Base-by-base conservation (phyloP, 2,329 filamentous ascomycete genomes). In the Clonostachys chloroleuca region DNA sequence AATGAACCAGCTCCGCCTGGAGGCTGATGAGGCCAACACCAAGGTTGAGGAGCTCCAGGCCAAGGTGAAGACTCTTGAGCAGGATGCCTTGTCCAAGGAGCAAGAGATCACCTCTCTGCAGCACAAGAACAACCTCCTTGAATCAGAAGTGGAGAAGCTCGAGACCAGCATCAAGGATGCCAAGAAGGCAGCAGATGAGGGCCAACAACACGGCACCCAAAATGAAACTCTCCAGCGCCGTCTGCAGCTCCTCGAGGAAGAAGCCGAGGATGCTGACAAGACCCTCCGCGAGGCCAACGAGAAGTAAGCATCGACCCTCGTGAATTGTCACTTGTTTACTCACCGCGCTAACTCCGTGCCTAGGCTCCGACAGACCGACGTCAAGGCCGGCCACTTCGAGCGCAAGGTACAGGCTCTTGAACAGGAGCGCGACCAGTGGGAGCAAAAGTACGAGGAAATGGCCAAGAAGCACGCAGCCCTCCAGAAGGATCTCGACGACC, bases 341-440 rank as follows among this genome's bases (percentile, higher is more conserved):
- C 51, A 56, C 59, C 24, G 24, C 24, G 24, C 24, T 30, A 8
- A 30, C 24, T 10, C 24, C 24, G 9, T 10, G 10, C 24, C 24
- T 30, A 99, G 94, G 77, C 89, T 97, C 66, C 92, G 94, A 70
- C 92, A 96, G 78, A 96, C 94, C 75, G 94, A 99, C 69, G 91
- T 97, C 75, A 97, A 97, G 81, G 92, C 92, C 64, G 94, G 92
- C 62, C 92, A 99, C 78, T 97, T 92, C 74, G 94, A 99, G 79
- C 94, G 94, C 75, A 97, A 97, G 81, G 94, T 97, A 59, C 90
- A 96, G 73, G 92, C 94, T 62, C 85, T 96, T 64, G 94, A 99
- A 77, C 78, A 83, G 64, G 83, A 92, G 68, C 87, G 89, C 62
- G 91, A 96, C 72, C 84, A 92, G 72, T 96, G 92, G 92, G 94